Base-by-base conservation (phyloP, 2,329 filamentous ascomycete species). In the Neonectria magnoliae region DNA sequence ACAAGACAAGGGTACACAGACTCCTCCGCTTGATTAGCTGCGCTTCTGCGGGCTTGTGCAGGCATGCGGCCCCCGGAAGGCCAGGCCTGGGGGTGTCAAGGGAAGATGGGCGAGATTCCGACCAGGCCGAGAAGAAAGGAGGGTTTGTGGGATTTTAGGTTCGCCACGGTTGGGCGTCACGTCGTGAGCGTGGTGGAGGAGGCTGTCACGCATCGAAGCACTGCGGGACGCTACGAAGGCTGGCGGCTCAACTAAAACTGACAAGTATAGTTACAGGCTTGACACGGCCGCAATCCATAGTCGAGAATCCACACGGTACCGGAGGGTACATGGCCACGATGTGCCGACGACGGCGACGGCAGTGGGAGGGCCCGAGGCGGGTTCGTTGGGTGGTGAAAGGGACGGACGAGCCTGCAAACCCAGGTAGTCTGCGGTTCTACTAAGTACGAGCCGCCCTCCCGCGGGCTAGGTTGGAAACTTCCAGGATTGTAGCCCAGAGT, bases 1-100 rank as follows among this genome's bases (percentile, higher is more conserved):
- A 51, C 53, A 53, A 58, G 48, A 51, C 53, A 53, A 63, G 48
- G 48, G 47, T 29, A 48, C 60, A 58, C 52, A 58, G 58, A 63
- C 54, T 63, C 54, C 45, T 58, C 45, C 55, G 29, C 41, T 48
- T 42, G 33, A 47, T 18, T 33, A 20, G 27, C 44, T 47, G 59
- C 38, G 47, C 29, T n/a, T 62, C 47, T 41, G 22, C 38, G 38
- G 47, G 41, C 18, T 38, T 38, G 50, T 48, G 41, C 50, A 53
- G 57, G 48, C 57, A 48, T 53, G 57, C 29, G 44, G 54, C 22
- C 42, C 29, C 54, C 16, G 36, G 52, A 51, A 44, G 54, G 36
- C 54, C 53, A 62, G n/a, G 45, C 54, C 53, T 25, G 60, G 41
- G n/a, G 38, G 14, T 6, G 16, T 7, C 2, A 53, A 29, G 38